Evolutionary conservation across 75 land plant genomes (phyloP).

Genomic region (Ceratopteris richardii): DNA sequence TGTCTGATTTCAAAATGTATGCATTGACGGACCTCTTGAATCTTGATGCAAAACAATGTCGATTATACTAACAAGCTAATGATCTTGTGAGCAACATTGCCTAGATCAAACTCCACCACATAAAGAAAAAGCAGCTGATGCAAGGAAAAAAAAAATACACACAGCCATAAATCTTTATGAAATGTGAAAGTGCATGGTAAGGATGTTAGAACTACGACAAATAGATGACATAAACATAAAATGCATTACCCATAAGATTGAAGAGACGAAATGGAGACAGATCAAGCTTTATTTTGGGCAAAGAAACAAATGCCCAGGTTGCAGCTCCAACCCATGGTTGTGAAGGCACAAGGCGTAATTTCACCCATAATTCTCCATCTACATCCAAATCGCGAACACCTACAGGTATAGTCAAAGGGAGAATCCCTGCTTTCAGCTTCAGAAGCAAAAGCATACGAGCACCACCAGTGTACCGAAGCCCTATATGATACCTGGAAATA

Average conservation of each 20-base stretch:
- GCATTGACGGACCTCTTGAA: no score
- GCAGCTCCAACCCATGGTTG: slow-evolving; percentile 94
- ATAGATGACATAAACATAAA: no score
- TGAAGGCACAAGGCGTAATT: slow-evolving; percentile 80
- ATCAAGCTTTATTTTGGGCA: slow-evolving; percentile 84
- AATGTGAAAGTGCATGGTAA: not conserved
- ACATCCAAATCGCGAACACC: slow-evolving; percentile 87
- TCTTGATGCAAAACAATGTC: no score
- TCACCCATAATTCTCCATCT: slow-evolving; percentile 98
- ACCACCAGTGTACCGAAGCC: slow-evolving; percentile 93
- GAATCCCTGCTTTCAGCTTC: slow-evolving; percentile 69
- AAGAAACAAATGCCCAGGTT: slow-evolving; percentile 97
- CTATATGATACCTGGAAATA: slow-evolving; percentile 81
- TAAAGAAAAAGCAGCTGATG: no score
- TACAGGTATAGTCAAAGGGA: slow-evolving; percentile 84
- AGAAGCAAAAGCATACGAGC: slow-evolving; percentile 78
- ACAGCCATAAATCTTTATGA: not conserved
- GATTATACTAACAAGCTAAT: no score
- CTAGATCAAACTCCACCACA: no score
- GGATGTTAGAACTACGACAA: no score
- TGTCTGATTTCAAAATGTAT: no score
- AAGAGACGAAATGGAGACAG: slow-evolving; percentile 87
- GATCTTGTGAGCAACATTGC: no score
- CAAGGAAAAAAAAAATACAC: no score
- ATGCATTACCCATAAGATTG: slow-evolving; percentile 96